Evolutionary conservation across 139 green algal species (phyloP).

Genomic region (Coccomyxa sp.): DNA sequence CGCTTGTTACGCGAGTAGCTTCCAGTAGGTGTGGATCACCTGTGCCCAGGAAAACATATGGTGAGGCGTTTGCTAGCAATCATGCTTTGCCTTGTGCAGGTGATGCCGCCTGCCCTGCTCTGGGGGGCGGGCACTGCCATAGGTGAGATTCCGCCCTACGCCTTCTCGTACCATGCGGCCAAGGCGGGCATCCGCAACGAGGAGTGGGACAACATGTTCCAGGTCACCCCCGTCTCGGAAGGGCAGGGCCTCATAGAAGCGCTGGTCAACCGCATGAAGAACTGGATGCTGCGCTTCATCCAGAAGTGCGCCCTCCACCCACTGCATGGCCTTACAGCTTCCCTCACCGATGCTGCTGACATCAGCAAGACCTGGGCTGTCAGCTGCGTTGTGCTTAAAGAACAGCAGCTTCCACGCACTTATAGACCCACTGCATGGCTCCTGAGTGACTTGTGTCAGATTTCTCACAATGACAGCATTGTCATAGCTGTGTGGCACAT

Average conservation of each 20-base stretch:
- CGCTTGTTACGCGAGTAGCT: too few species aligned
- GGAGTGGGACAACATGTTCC: slow-evolving; percentile 21
- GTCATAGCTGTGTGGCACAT: too few species aligned
- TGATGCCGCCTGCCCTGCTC: slow-evolving; percentile 60
- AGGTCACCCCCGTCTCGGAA: slow-evolving; percentile 2
- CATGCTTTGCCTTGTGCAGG: slow-evolving; percentile 37
- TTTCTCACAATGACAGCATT: too few species aligned
- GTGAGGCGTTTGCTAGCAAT: too few species aligned
- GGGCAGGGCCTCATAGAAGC: slow-evolving; percentile 4
- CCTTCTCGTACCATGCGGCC: slow-evolving; percentile 74
- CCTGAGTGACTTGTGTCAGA: too few species aligned
- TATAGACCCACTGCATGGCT: too few species aligned
- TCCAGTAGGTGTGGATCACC: too few species aligned
- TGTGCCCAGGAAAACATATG: too few species aligned
- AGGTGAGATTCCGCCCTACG: slow-evolving; percentile 88
- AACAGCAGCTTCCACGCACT: too few species aligned
- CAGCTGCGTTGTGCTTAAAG: too few species aligned
- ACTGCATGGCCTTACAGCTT: not conserved
- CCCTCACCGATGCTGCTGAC: not conserved
- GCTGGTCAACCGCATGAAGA: slow-evolving; percentile 47
- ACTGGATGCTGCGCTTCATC: slow-evolving; percentile 85
- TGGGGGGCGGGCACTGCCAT: slow-evolving; percentile 89
- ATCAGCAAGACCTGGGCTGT: too few species aligned
- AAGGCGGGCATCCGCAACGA: slow-evolving; percentile 46
- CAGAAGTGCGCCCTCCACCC: slow-evolving; percentile 7